A percentile compares a stretch with the other conserved stretches of the same genome.
phyloP scores from a whole-genome alignment of 78 protist genomes.

The Dictyostelium brefeldianum region DNA sequence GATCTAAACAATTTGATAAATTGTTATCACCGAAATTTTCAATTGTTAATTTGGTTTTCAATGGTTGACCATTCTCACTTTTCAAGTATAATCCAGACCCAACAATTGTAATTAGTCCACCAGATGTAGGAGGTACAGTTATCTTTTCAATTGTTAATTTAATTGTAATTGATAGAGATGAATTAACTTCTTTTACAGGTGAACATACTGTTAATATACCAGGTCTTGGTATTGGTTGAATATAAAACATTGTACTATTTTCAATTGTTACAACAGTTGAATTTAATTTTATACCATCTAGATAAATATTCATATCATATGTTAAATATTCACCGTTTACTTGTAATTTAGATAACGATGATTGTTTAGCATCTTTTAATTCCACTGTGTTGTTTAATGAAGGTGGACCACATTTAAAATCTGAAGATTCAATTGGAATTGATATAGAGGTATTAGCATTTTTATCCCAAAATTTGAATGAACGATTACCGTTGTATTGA shows the following conservation, averaged over 20 bases:
- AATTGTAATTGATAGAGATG: neutral
- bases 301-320: neutral
- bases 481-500: slow-evolving; percentile 7
- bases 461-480: slow-evolving; percentile 25
- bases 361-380: neutral
- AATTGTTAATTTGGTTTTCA: neutral
- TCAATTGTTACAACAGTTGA: neutral
- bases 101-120: neutral
- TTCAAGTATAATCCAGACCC: neutral
- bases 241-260: neutral
- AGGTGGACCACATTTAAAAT: neutral
- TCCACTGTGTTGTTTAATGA: neutral
- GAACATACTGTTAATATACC: neutral
- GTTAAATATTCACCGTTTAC: neutral
- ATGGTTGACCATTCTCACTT: neutral
- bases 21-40: neutral
- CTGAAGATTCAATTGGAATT: neutral
- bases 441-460: slow-evolving; percentile 2
- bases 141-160: neutral
- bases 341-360: neutral
- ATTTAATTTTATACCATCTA: neutral
- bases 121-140: neutral
- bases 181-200: neutral
- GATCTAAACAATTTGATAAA: neutral
- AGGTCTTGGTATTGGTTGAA: slow-evolving; percentile 23